Evolutionary conservation across 768 basidiomycete species (phyloP), one percentile per base, ranked within the genome.

Genomic region (Boletus eberwhitei): DNA sequence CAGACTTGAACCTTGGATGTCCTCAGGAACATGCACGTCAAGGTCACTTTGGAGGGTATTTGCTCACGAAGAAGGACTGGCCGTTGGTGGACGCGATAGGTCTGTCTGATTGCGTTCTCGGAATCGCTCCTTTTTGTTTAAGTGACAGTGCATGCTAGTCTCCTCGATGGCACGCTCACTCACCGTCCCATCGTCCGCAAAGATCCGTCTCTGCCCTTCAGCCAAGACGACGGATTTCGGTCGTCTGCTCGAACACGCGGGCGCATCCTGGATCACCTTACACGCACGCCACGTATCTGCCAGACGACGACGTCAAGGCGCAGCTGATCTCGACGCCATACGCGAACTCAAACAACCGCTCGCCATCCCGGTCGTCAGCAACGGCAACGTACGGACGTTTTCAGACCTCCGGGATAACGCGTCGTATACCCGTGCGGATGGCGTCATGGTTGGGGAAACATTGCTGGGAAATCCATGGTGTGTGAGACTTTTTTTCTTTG

Each of bases 1-100:
- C 58, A 92, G 90, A 91, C 73, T 65, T 91, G 49, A 92, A 92
- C 67, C 78, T 91, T 12, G 90, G 90, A 16, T 92, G 90, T 66
- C 90, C 90, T 22, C 88, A 88, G 61, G 81, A 85, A 49, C 75
- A 78, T 24, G 88, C 89, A 13, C 74, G 76, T 36, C 79, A 85
- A 38, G 82, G 77, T 11, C 88, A 86, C 61, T 87, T 79, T 62
- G 90, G 89, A 3, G 87, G 84, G 17, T 92, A 90, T 64, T 75
- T 92, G n/a, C 77, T 90, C 14, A 79, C 77, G 21, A 82, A 84
- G 62, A 82, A 80, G 60, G 87, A 90, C 56, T 88, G 89, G 88
- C 81, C 83, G 3, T 62, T 85, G 11, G 81, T 90, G 0, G 76
- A 84, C 61, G 64, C 74, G 41, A 83, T 91, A 52, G 84, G 89